These are phyloP conservation scores for Oryza glaberrima DNA, from an alignment of 176 grass and related monocot genomes.

Conservation along the genomic window DNA sequence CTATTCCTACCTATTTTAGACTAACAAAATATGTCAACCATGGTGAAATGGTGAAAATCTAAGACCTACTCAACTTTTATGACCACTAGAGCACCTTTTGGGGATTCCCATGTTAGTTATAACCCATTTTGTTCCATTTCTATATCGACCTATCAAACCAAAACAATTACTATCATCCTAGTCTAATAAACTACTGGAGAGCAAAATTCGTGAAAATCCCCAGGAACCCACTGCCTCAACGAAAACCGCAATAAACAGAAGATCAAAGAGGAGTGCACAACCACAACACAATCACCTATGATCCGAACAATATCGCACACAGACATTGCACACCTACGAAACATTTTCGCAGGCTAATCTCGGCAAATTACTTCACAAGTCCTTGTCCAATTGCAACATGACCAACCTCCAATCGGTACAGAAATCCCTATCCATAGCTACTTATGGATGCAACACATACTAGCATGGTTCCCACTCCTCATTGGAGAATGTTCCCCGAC, in stretches of 20 bases:
- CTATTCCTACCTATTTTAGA: neutral
- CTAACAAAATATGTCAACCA: neutral
- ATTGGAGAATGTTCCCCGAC: neutral
- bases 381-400: neutral
- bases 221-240: neutral
- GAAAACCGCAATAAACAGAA: neutral
- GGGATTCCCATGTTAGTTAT: neutral
- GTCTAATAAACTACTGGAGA: neutral
- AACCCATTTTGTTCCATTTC: neutral
- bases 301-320: neutral
- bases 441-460: neutral
- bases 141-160: neutral
- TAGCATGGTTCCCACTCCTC: neutral
- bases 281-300: neutral
- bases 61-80: neutral
- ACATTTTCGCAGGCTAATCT: neutral
- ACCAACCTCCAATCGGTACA: neutral
- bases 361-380: neutral
- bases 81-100: neutral
- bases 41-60: neutral
- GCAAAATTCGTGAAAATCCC: neutral
- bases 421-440: neutral
- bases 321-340: neutral
- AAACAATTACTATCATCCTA: neutral
- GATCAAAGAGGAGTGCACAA: neutral